Conservation (phyloP, 2,329 filamentous ascomycete species). For the Capronia coronata region DNA sequence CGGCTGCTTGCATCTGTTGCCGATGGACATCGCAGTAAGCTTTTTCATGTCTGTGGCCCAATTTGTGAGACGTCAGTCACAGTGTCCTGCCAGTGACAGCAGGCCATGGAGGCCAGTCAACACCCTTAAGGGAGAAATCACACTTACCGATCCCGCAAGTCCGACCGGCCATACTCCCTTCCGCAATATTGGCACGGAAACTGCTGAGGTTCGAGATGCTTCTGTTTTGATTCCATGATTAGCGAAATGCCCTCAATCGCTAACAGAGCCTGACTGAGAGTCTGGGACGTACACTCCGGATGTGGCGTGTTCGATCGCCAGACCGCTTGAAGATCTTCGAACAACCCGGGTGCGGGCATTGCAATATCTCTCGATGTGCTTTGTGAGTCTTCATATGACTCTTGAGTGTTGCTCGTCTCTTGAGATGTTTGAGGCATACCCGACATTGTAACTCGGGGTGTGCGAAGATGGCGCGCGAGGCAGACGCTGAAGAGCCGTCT, state of each 20-base stretch:
- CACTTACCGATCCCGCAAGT: conserved; percentile 13
- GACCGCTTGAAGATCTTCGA: conserved; percentile 5
- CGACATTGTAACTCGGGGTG: conserved; percentile 1
- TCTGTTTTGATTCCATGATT: neutral
- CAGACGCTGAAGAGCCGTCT: neutral
- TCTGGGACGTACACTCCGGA: conserved; percentile 6
- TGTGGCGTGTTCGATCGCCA: conserved; percentile 10
- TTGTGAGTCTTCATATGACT: conserved; percentile 12
- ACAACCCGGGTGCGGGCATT: conserved; percentile 10
- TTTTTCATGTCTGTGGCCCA: neutral
- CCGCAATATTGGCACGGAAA: conserved; percentile 8
- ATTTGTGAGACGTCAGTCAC: too few relatives aligned
- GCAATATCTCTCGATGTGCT: conserved; percentile 2
- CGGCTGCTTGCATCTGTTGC: neutral
- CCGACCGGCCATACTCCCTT: conserved; percentile 7
- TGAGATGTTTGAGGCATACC: conserved; percentile 7
- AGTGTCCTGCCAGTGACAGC: too few relatives aligned
- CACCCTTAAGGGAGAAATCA: neutral
- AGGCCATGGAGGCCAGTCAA: too few relatives aligned
- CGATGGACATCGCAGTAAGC: neutral
- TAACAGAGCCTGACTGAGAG: neutral
- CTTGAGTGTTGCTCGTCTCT: conserved; percentile 4
- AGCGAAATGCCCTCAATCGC: too few relatives aligned
- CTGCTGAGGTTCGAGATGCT: neutral
- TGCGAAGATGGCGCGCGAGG: neutral